These are phyloP conservation scores for Termitomyces sp. DNA, from an alignment of 768 basidiomycete species.

Conservation along the genomic window DNA sequence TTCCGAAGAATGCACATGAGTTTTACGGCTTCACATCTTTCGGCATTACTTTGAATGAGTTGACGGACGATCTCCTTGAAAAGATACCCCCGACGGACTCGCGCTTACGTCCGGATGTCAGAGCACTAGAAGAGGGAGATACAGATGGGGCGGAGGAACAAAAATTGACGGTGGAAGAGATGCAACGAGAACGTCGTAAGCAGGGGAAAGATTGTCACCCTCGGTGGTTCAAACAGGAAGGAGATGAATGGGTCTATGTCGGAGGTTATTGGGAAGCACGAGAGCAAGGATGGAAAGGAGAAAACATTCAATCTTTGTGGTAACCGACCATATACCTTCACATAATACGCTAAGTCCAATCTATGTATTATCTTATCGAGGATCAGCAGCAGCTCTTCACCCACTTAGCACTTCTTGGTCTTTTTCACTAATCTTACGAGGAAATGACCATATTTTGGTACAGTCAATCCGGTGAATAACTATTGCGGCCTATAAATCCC, in stretches of 20 bases:
- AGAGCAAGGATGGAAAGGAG: slow-evolving; percentile 56
- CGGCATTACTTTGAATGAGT: slow-evolving; percentile 77
- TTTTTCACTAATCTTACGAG: not conserved
- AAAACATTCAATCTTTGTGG: slow-evolving; percentile 53
- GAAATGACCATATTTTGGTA: not conserved
- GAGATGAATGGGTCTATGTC: slow-evolving; percentile 69
- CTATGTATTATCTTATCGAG: not conserved
- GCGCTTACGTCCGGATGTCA: slow-evolving; percentile 73
- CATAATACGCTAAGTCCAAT: not conserved
- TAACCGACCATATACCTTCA: slow-evolving; percentile 26
- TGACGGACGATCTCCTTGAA: slow-evolving; percentile 57
- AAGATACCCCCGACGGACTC: slow-evolving; percentile 80
- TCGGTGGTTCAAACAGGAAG: slow-evolving; percentile 69
- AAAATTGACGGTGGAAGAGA: slow-evolving; percentile 69
- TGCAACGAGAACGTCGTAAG: slow-evolving; percentile 69
- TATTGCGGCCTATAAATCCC: not conserved
- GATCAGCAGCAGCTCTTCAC: not conserved
- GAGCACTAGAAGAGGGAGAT: slow-evolving; percentile 76
- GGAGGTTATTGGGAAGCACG: slow-evolving; percentile 86
- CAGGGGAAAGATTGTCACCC: slow-evolving; percentile 55
- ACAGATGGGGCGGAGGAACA: slow-evolving; percentile 66
- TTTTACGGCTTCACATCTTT: slow-evolving; percentile 84
- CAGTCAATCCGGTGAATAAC: not conserved
- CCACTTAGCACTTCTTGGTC: not conserved
- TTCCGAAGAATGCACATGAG: slow-evolving; percentile 63